Evolutionary conservation across 352 stramenopile genomes (phyloP).

Genomic region (Phytophthora sp.): DNA sequence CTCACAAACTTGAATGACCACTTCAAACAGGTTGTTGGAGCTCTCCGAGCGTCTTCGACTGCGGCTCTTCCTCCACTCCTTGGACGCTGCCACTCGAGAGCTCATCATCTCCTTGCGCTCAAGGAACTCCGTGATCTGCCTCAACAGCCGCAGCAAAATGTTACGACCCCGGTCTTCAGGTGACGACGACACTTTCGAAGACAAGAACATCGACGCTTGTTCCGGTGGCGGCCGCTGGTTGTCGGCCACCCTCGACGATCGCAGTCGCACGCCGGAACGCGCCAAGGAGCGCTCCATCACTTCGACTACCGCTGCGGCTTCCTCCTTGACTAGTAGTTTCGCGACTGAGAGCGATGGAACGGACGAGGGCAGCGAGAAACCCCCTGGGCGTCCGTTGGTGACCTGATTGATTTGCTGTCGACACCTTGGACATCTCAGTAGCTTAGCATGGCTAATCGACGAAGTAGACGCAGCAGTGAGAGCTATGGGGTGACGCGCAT

Average conservation of each 20-base stretch:
- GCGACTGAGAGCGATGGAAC: conserved; percentile 14
- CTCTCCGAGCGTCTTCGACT: conserved; percentile 24
- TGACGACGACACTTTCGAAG: conserved; percentile 6
- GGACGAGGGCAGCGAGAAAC: background rate
- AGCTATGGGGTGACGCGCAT: background rate
- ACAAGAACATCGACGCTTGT: background rate
- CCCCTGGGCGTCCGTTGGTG: conserved; percentile 10
- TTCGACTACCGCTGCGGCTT: background rate
- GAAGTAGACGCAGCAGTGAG: background rate
- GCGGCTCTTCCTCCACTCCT: conserved; percentile 27
- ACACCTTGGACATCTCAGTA: too few species aligned
- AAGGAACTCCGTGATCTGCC: conserved; percentile 60
- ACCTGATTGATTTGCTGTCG: background rate
- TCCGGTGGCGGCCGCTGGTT: conserved; percentile 28
- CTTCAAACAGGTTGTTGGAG: conserved; percentile 51
- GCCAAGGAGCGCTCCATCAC: conserved; percentile 29
- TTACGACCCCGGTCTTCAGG: conserved; percentile 32
- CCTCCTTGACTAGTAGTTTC: conserved; percentile 16
- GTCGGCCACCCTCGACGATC: conserved; percentile 11
- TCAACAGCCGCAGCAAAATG: conserved; percentile 52
- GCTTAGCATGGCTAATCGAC: background rate
- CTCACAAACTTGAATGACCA: conserved; percentile 62
- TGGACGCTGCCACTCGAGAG: conserved; percentile 31
- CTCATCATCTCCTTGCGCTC: conserved; percentile 54
- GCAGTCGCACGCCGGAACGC: conserved; percentile 19